Evolutionary conservation across 202 grass and related monocot species (phyloP), one percentile per base, ranked within the genome.

Genomic region (Zizania palustris): DNA sequence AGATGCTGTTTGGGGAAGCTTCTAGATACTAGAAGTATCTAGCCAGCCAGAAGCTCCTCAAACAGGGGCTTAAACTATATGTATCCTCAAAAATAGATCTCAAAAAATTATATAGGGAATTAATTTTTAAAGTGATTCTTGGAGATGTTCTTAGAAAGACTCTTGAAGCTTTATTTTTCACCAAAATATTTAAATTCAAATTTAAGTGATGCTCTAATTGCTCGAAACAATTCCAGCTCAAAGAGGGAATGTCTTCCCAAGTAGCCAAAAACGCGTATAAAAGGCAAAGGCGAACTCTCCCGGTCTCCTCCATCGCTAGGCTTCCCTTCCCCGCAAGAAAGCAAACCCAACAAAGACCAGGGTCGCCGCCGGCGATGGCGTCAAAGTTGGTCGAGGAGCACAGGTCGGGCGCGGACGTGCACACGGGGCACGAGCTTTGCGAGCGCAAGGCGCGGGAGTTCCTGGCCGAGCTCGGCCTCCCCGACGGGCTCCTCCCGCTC

Each of bases 401-500:
- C 50, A 79, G 88, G 0, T 48, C 79, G 6, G 88, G 88, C 70
- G 88, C 88, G 69, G 88, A 90, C 20, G 88, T 90, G 42, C 60
- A 86, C 75, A 9, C 80, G 3, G 85, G 85, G 2, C 21, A 13
- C 22, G 88, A 71, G 49, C 18, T 80, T 1, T 90, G 88, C 88
- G 44, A 20, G 64, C 44, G 8, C 49, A 90, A 70, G 84, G 67
- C 84, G 3, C 71, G 70, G 8, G 88, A 86, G 71, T 28, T 90
- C 56, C 76, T 90, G 21, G 83, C 48, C 43, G 88, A 90, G 84
- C 64, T 90, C 21, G 83, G 76, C 71, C 88, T 90, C 75, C 88
- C 88, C 63, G 76, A 78, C 63, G 88, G 88, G 0, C 84, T 90
- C 22, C 83, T 90, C 64, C 88, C 88, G 20, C 80, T 86, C 21